Percentiles rank a stretch among this genome's conserved stretches.
These are phyloP conservation scores for Isochrysis galbana DNA, from an alignment of 78 protist species.

Conservation along the genomic window DNA sequence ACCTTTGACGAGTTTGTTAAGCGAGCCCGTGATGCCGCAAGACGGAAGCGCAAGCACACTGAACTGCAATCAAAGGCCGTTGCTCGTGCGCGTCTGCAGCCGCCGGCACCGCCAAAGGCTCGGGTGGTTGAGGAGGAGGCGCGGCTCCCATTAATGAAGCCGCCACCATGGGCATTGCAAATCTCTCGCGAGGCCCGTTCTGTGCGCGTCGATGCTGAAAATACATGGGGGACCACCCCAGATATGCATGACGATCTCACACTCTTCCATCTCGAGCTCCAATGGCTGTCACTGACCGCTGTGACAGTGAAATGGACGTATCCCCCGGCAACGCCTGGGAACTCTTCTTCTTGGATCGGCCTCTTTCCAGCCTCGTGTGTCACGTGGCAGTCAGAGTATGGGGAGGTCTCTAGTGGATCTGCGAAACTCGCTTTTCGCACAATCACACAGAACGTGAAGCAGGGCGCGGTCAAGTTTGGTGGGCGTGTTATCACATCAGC, in stretches of 20 bases:
- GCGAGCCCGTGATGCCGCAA: background rate
- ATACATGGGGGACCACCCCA: background rate
- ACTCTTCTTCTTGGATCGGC: background rate
- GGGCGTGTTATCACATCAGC: too few species aligned
- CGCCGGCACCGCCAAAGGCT: background rate
- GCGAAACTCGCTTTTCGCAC: background rate
- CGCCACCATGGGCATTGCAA: background rate
- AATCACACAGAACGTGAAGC: background rate
- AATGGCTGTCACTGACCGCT: background rate
- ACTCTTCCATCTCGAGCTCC: background rate
- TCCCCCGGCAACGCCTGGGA: background rate
- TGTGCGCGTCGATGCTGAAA: background rate
- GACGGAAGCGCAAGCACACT: slow-evolving; percentile 11
- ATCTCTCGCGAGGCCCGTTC: background rate
- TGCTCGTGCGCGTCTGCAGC: background rate
- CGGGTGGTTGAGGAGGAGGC: background rate
- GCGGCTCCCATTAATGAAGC: background rate
- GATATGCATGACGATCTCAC: background rate
- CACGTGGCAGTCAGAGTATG: background rate
- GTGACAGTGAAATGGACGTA: background rate
- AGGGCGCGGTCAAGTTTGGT: background rate
- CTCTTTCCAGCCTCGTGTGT: background rate
- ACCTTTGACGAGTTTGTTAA: background rate
- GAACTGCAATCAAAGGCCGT: background rate
- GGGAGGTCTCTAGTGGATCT: background rate